phyloP scores from a whole-genome alignment of 163 green algal species.

The Volvox carteri region DNA sequence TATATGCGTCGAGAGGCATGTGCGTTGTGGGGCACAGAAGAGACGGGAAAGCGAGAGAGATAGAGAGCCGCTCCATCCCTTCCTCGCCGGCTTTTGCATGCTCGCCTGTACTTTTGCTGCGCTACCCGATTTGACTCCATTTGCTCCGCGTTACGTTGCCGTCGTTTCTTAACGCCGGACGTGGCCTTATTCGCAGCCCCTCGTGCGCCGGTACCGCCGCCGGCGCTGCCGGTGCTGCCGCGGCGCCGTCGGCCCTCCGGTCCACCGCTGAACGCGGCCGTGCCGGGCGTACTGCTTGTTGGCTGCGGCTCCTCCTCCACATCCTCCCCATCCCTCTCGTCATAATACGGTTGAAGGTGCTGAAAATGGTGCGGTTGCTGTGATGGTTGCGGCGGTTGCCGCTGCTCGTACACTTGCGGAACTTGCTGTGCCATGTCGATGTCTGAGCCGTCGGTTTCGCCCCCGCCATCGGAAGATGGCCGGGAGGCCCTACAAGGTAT shows the following conservation, averaged over 20 bases:
- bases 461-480: constrained; percentile 5
- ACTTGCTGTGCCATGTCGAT: neutral
- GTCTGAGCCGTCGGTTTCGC: constrained; percentile 41
- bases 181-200: too few species aligned
- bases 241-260: neutral
- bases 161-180: constrained; percentile 17
- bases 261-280: neutral
- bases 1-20: too few species aligned
- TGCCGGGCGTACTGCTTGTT: neutral
- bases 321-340: neutral
- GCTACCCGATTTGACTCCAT: constrained; percentile 51
- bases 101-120: constrained; percentile 52
- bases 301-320: neutral
- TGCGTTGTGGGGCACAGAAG: too few species aligned
- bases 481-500: neutral
- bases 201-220: too few species aligned
- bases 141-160: constrained; percentile 46
- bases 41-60: too few species aligned
- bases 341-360: too few species aligned
- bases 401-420: neutral
- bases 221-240: neutral
- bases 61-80: too few species aligned
- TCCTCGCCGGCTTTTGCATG: too few species aligned
- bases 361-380: too few species aligned
- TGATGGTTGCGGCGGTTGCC: too few species aligned